Evolutionary conservation across 768 basidiomycete genomes (phyloP).

Genomic region (Rhizopogon sp.): DNA sequence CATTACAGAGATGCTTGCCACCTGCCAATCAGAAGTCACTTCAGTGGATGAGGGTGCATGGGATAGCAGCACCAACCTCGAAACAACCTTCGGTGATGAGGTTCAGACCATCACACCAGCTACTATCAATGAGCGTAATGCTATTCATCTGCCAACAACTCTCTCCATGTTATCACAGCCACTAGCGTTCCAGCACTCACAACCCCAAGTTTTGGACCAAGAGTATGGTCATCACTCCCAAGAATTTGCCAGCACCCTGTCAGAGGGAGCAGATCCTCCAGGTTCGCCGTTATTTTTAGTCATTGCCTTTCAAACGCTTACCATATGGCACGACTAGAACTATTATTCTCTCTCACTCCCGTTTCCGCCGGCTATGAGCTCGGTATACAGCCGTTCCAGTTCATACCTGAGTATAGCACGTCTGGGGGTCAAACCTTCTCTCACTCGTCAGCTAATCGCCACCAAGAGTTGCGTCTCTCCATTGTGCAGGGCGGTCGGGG

Average conservation of each 20-base stretch:
- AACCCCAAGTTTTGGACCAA: neutral
- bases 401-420: neutral
- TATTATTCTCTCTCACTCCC: too few species aligned
- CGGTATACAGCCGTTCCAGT: neutral
- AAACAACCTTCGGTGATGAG: too few species aligned
- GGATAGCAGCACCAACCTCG: neutral
- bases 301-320: neutral
- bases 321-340: neutral
- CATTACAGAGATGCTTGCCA: conserved; percentile 16
- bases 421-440: neutral
- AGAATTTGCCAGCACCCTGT: neutral
- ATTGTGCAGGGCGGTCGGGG: neutral
- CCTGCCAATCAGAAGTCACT: conserved; percentile 9
- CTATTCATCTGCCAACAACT: neutral
- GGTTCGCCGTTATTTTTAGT: neutral
- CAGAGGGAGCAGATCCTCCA: neutral
- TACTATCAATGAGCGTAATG: too few species aligned
- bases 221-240: neutral
- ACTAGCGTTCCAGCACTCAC: neutral
- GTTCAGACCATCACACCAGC: neutral
- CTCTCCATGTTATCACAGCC: too few species aligned
- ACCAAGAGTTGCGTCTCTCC: neutral
- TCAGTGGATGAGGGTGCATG: conserved; percentile 2
- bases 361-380: neutral
- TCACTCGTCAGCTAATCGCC: neutral